Conservation (phyloP, 1,284 basidiomycete genomes). For the Schizophyllum amplum region DNA sequence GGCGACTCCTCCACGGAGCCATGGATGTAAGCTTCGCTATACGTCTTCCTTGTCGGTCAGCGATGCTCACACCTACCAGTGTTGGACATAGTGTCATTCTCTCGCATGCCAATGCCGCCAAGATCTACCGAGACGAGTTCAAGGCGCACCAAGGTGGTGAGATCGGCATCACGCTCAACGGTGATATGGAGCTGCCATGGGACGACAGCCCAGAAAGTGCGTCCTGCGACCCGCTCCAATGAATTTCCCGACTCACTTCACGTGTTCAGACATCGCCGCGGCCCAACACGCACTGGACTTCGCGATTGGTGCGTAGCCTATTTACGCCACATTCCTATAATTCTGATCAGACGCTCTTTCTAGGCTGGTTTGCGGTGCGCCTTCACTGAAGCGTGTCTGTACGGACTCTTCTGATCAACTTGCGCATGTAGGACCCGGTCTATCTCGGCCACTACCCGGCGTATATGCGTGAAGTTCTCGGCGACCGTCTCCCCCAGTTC, state of each 20-base stretch:
- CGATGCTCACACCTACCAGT: slow-evolving; percentile 23
- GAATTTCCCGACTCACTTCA: not conserved
- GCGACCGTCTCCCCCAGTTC: slow-evolving; percentile 59
- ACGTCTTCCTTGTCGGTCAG: slow-evolving; percentile 7
- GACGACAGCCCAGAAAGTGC: slow-evolving; percentile 57
- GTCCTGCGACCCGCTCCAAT: not conserved
- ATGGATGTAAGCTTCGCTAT: slow-evolving; percentile 51
- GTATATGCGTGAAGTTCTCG: slow-evolving; percentile 52
- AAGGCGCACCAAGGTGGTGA: slow-evolving; percentile 44
- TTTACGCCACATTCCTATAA: slow-evolving; percentile 8
- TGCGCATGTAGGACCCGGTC: slow-evolving; percentile 49
- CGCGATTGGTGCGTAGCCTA: slow-evolving; percentile 43
- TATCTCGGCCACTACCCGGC: slow-evolving; percentile 67
- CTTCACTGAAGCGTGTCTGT: not conserved
- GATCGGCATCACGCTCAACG: slow-evolving; percentile 73
- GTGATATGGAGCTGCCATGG: slow-evolving; percentile 63
- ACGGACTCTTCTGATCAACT: slow-evolving; percentile 4
- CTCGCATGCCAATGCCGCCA: slow-evolving; percentile 58
- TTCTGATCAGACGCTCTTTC: slow-evolving; percentile 19
- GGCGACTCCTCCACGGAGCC: slow-evolving; percentile 62
- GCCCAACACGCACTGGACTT: slow-evolving; percentile 60
- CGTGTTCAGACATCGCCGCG: slow-evolving; percentile 46
- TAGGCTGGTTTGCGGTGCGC: slow-evolving; percentile 58
- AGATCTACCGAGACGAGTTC: slow-evolving; percentile 58
- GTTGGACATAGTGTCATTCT: slow-evolving; percentile 65